A percentile compares a stretch with the other conserved stretches of the same genome.
phyloP scores from a whole-genome alignment of 176 grass and related monocot species.

The Triticum aestivum region IWGSC_CS_RefSeq_v2.1 NC_057808.1:82428541-82429040 shows the following conservation, averaged over 20 bases:
- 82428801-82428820: constrained; percentile 70
- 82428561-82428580: not conserved
- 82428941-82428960: constrained; percentile 88
- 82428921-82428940: constrained; percentile 41
- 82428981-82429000: constrained; percentile 83
- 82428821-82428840: constrained; percentile 75
- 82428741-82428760: constrained; percentile 57
- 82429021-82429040: not conserved
- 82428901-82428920: not conserved
- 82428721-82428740: constrained; percentile 54
- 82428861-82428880: not conserved
- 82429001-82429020: constrained; percentile 43
- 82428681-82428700: constrained; percentile 50
- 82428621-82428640: not conserved
- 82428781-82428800: constrained; percentile 74
- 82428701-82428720: constrained; percentile 50
- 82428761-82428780: constrained; percentile 55
- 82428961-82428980: constrained; percentile 66
- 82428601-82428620: not conserved
- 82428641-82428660: constrained; percentile 77
- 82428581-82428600: too few relatives aligned
- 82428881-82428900: not conserved
- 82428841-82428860: constrained; percentile 72
- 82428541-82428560: not conserved
- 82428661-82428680: constrained; percentile 63